Evolutionary conservation across 2,329 filamentous ascomycete genomes (phyloP).

Genomic region (Leptographium lundbergii): DNA sequence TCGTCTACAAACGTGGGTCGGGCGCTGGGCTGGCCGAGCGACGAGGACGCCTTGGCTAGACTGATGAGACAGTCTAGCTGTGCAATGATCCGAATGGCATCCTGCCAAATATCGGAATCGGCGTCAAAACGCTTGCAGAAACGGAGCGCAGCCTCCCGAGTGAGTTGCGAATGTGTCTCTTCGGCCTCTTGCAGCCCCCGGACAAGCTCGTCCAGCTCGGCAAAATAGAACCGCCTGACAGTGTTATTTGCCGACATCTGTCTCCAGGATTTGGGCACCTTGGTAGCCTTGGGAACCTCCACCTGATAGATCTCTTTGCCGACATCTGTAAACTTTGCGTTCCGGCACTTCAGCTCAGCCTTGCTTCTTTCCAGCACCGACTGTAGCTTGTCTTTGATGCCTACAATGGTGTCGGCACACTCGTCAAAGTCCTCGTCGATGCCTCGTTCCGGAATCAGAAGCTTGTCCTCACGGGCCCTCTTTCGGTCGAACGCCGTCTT

Average conservation of each 20-base stretch:
- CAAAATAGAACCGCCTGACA: slow-evolving; percentile 89
- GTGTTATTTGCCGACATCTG: slow-evolving; percentile 91
- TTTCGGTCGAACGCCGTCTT: slow-evolving; percentile 79
- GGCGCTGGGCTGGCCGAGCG: slow-evolving; percentile 76
- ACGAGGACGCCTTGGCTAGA: slow-evolving; percentile 74
- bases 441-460: slow-evolving; percentile 73
- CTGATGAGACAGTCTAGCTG: slow-evolving; percentile 94
- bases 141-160: slow-evolving; percentile 70
- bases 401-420: slow-evolving; percentile 64
- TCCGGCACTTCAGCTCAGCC: slow-evolving; percentile 59
- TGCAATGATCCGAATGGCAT: slow-evolving; percentile 77
- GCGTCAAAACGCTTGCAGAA: slow-evolving; percentile 84
- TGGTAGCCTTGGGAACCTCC: slow-evolving; percentile 73
- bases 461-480: slow-evolving; percentile 65
- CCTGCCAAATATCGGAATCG: slow-evolving; percentile 74
- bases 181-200: slow-evolving; percentile 85
- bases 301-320: slow-evolving; percentile 97
- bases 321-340: slow-evolving; percentile 66
- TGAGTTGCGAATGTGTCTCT: slow-evolving; percentile 82
- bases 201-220: slow-evolving; percentile 69
- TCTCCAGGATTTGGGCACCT: slow-evolving; percentile 80
- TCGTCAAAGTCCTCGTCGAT: slow-evolving; percentile 87
- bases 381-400: slow-evolving; percentile 61
- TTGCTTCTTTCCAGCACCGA: slow-evolving; percentile 59
- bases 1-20: slow-evolving; percentile 78